phyloP scores from a whole-genome alignment of 108 stramenopile species.

The Nitzschia palea region DNA sequence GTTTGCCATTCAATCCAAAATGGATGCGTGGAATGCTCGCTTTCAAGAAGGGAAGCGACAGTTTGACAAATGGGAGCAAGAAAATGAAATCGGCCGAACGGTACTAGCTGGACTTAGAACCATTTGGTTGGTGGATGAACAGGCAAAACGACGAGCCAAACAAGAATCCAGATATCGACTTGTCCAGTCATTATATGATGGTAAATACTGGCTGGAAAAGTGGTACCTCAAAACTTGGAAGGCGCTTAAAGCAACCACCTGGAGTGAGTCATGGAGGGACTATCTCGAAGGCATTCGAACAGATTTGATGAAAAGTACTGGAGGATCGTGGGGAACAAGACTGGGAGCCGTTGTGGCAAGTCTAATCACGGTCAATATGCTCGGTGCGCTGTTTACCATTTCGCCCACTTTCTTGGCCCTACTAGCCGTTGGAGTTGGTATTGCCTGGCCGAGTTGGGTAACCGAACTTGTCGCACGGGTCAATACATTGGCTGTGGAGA shows the following conservation, averaged over 20 bases:
- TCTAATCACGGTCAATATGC: slow-evolving; percentile 31
- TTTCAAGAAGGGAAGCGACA: slow-evolving; percentile 56
- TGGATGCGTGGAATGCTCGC: slow-evolving; percentile 69
- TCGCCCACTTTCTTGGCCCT: slow-evolving; percentile 39
- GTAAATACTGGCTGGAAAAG: slow-evolving; percentile 9
- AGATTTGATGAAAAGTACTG: slow-evolving; percentile 14
- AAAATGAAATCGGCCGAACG: slow-evolving; percentile 68
- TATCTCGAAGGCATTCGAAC: slow-evolving; percentile 38
- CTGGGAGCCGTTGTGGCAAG: slow-evolving; percentile 37
- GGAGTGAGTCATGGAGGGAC: slow-evolving; percentile 31
- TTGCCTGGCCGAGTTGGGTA: slow-evolving; percentile 58
- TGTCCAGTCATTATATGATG: slow-evolving; percentile 40
- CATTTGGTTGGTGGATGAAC: slow-evolving; percentile 63
- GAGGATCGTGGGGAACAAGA: slow-evolving; percentile 15
- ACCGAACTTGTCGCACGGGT: slow-evolving; percentile 29
- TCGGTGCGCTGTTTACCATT: slow-evolving; percentile 51
- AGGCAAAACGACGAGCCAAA: slow-evolving; percentile 26
- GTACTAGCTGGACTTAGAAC: slow-evolving; percentile 55
- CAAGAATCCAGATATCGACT: slow-evolving; percentile 39
- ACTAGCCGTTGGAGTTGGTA: slow-evolving; percentile 24
- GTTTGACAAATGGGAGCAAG: slow-evolving; percentile 67
- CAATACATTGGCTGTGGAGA: slow-evolving; percentile 16
- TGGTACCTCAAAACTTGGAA: slow-evolving; percentile 3
- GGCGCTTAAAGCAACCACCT: slow-evolving; percentile 4
- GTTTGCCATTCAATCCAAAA: slow-evolving; percentile 57